Evolutionary conservation across 352 stramenopile genomes (phyloP).

Genomic region (Elongisporangium undulatum): DNA sequence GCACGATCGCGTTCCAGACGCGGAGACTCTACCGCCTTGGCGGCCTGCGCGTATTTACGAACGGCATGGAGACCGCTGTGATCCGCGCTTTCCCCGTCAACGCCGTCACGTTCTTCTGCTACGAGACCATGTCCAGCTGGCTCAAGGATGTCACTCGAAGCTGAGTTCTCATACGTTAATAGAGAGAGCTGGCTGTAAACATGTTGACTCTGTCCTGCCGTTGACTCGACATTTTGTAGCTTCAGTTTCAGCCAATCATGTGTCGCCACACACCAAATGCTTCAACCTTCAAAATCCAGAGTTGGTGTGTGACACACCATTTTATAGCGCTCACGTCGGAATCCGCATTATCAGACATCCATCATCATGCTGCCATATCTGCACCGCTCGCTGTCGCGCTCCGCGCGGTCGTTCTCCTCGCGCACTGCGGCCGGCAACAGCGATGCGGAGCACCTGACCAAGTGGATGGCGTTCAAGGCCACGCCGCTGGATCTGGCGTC

Average conservation of each 20-base stretch:
- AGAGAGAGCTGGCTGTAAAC: not conserved
- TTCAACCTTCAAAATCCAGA: not conserved
- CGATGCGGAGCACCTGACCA: slow-evolving; percentile 40
- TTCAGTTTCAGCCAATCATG: not conserved
- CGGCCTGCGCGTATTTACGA: slow-evolving; percentile 71
- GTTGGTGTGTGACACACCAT: not conserved
- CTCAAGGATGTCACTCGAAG: slow-evolving; percentile 40
- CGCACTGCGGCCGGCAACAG: slow-evolving; percentile 6
- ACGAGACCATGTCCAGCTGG: slow-evolving; percentile 69
- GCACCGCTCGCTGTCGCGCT: not conserved
- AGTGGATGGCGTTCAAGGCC: slow-evolving; percentile 51
- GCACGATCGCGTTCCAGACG: slow-evolving; percentile 70
- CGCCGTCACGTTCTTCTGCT: slow-evolving; percentile 83
- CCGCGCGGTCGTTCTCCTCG: slow-evolving; percentile 1
- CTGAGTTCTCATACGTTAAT: not conserved
- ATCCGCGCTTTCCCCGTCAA: slow-evolving; percentile 83
- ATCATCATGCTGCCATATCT: not conserved
- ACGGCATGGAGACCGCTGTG: slow-evolving; percentile 69
- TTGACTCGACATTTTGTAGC: not conserved
- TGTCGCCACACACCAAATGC: not conserved
- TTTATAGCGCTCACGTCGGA: slow-evolving; percentile 16
- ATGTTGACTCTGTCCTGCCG: not conserved
- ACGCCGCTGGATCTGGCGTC: slow-evolving; percentile 27
- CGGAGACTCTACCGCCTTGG: slow-evolving; percentile 59
- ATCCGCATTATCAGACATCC: slow-evolving; percentile 6